Evolutionary conservation across 345 rosid genomes (phyloP).

Genomic region (Aquilaria sinensis): DNA sequence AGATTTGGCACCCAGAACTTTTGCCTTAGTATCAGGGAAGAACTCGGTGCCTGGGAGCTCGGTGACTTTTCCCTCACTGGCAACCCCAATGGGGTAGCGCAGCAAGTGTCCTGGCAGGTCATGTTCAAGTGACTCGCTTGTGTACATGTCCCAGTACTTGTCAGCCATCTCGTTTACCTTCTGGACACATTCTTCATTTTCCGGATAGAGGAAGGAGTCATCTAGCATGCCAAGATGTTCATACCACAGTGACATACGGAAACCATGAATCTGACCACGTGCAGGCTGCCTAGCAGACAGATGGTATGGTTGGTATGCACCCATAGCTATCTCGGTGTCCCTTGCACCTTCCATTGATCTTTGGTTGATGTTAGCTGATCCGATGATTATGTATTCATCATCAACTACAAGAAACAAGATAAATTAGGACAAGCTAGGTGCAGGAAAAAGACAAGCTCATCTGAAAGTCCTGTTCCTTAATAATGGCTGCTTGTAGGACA

Average conservation of each 20-base stretch:
- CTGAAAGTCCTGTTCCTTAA: neutral
- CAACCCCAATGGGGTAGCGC: neutral
- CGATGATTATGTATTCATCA: constrained; percentile 9
- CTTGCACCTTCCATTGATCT: constrained; percentile 12
- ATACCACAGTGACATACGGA: constrained; percentile 4
- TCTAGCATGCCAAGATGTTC: constrained; percentile 8
- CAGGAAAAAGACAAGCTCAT: no score
- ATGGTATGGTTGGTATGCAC: constrained; percentile 7
- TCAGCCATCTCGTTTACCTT: constrained; percentile 2
- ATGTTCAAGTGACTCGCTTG: neutral
- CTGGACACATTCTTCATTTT: constrained; percentile 8
- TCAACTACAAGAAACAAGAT: neutral
- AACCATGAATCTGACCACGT: constrained; percentile 6
- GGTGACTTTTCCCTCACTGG: neutral
- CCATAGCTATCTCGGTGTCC: constrained; percentile 6
- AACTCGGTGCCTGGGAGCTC: neutral
- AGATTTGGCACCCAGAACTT: constrained; percentile 9
- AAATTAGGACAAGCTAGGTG: no score
- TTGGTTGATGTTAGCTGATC: constrained; percentile 9
- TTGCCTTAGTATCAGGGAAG: neutral
- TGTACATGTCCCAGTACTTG: neutral
- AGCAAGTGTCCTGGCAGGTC: constrained; percentile 4
- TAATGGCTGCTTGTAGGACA: neutral
- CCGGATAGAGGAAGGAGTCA: constrained; percentile 2
- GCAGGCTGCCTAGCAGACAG: neutral